Base-by-base conservation (phyloP, 495 filamentous ascomycete species). In the Cenococcum geophilum region DNA sequence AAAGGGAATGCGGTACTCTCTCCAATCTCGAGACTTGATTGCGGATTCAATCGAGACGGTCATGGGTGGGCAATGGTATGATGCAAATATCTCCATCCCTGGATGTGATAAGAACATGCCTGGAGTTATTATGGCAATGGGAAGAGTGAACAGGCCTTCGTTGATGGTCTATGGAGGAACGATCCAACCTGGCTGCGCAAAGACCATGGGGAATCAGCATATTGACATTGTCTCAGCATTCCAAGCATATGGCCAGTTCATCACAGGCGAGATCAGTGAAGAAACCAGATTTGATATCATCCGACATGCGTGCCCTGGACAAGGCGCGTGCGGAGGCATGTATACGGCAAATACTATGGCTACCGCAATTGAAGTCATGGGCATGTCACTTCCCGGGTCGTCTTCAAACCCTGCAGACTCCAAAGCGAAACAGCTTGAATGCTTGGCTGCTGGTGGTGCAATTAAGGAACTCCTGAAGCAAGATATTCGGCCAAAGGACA, bases 21-120 rank as follows among this genome's bases (percentile, higher is more conserved):
- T 98, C 59, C 93, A 97, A 76, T 93, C 89, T 60, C 81, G 93
- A 71, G 93, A 98, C 72, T 79, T 98, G 63, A 98, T 98, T 70
- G 93, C 93, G 63, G 95, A 98, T 75, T 92, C 88, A 36, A 93
- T 98, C 67, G 95, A 98, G 81, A 97, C 95, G 6, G 93, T 97
- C 43, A 98, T 98, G 93, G 83, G 89, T 52, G 93, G 89, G 12
- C 93, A 98, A 79, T 98, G 93, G 95, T 98, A 98, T 73, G 93
- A 98, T 75, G 93, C 89, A 70, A 97, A 97, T 73, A 89, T 98
- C 71, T 95, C 89, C 20, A 89, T 98, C 68, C 93, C 93, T n/a
- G 93, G 93, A 43, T 98, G 93, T 75, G 95, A 98, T 80, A 98
- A 98, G 86, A 98, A 98, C 76, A 97, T 98, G 95, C 93, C 93